phyloP scores from a whole-genome alignment of 768 basidiomycete species.

The Leccinum ochraceum region DNA sequence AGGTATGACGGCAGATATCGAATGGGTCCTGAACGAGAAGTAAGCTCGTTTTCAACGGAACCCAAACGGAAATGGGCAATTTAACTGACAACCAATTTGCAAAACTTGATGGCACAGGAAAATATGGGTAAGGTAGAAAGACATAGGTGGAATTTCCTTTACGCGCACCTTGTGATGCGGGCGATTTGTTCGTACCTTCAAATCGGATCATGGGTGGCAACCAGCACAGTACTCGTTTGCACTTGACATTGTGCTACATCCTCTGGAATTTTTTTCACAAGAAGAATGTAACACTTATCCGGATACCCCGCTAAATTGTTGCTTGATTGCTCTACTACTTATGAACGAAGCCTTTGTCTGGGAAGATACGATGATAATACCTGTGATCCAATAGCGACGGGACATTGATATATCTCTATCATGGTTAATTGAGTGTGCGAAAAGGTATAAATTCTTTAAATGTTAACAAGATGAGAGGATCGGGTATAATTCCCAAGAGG shows the following conservation, averaged over 20 bases:
- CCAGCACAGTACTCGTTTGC: no score
- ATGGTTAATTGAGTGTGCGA: neutral
- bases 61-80: neutral
- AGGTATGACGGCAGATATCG: slow-evolving; percentile 28
- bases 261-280: no score
- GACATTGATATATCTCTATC: slow-evolving; percentile 10
- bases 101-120: no score
- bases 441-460: neutral
- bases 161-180: no score
- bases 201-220: no score
- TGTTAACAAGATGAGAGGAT: slow-evolving; percentile 4
- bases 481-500: slow-evolving; percentile 1
- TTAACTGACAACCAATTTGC: neutral
- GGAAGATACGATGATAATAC: slow-evolving; percentile 11
- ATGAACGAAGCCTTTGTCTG: slow-evolving; percentile 8
- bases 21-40: slow-evolving; percentile 55
- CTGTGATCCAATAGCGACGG: slow-evolving; percentile 1
- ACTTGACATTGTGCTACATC: no score
- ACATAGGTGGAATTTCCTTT: no score
- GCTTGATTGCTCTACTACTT: neutral
- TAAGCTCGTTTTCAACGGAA: slow-evolving; percentile 13
- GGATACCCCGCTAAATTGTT: no score
- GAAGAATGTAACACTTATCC: no score
- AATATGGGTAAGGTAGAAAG: no score
- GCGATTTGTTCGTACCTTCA: no score